These are phyloP conservation scores for Rickenella mellea DNA, from an alignment of 768 basidiomycete species.

Conservation along the genomic window DNA sequence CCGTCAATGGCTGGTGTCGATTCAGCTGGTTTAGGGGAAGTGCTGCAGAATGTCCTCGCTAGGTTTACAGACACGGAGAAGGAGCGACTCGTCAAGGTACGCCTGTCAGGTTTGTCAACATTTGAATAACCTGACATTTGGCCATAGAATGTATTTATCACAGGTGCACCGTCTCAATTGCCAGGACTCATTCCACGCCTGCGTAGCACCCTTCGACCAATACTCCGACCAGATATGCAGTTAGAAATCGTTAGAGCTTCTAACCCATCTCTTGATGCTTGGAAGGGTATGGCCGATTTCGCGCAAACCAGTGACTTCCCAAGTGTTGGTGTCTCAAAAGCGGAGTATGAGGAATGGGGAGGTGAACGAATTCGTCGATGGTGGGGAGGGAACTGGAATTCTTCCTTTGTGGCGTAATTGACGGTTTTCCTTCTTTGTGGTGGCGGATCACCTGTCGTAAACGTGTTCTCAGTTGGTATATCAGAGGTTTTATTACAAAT, in stretches of 20 bases:
- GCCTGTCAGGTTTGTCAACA: slow-evolving; percentile 10
- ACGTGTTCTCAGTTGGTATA: too few species aligned
- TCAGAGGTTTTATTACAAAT: slow-evolving; percentile 1
- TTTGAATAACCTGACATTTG: background rate
- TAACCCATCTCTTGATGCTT: slow-evolving; percentile 71
- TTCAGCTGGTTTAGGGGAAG: slow-evolving; percentile 89
- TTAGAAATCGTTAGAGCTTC: slow-evolving; percentile 54
- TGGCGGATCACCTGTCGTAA: too few species aligned
- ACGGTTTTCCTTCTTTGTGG: too few species aligned
- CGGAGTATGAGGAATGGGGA: slow-evolving; percentile 87
- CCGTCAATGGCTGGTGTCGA: slow-evolving; percentile 94
- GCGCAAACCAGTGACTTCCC: slow-evolving; percentile 17
- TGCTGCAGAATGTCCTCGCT: slow-evolving; percentile 74
- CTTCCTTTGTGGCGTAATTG: slow-evolving; percentile 15
- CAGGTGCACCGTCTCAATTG: slow-evolving; percentile 72
- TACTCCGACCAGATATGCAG: slow-evolving; percentile 75
- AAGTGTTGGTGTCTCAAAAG: slow-evolving; percentile 56
- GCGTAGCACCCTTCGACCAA: slow-evolving; percentile 66
- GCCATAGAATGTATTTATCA: slow-evolving; percentile 80
- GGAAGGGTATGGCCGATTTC: slow-evolving; percentile 84
- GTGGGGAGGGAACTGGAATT: slow-evolving; percentile 90
- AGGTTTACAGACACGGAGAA: slow-evolving; percentile 63
- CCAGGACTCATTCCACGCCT: slow-evolving; percentile 62
- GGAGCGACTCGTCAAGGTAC: slow-evolving; percentile 65
- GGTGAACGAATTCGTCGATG: slow-evolving; percentile 80